Evolutionary conservation across 306 rosid genomes (phyloP), one percentile per base, ranked within the genome.

Genomic region (Betula pendula): DNA sequence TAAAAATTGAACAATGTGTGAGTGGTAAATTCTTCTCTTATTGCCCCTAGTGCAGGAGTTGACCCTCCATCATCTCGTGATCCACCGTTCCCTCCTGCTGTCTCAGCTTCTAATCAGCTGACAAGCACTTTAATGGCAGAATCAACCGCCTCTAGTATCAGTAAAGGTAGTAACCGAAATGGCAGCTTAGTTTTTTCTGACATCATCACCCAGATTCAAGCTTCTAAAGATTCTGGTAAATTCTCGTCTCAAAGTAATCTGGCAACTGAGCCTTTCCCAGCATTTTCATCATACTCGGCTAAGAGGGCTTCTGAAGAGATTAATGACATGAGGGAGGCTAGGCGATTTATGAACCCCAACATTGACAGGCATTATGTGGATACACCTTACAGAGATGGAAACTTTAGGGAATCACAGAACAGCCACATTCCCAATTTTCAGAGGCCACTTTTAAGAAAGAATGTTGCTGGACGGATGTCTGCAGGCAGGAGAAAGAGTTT

Each of bases 51-150:
- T 88, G 96, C 99, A 96, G 99, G 99, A 89, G 98, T 96, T 96
- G 99, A 96, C 93, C 98, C 94, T 88, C 99, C 99, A 86, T 93
- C 99, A 72, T 91, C 98, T 88, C 99, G 99, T 79, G 99, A 96
- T 86, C 99, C 99, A 78, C 99, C 99, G 62, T 90, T 86, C 80
- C 99, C 99, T 80, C 94, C 97, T 68, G 88, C 94, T 79, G 90
- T 84, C 74, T 78, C 94, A 20, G 96, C 97, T 71, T 89, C 96
- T 83, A 91, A 87, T 85, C 85, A 91, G 77, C 81, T 86, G 75
- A 67, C 83, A 68, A 89, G 85, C 85, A 78, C 94, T 78, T 90
- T 78, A 66, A 84, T 55, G 48, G 70, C 87, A 49, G 97, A 90
- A 81, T 84, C 93, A 81, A 82, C 88, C 71, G 80, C 88, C 77